phyloP scores from a whole-genome alignment of 202 grass and related monocot genomes.

The Saccharum hybrid region DNA sequence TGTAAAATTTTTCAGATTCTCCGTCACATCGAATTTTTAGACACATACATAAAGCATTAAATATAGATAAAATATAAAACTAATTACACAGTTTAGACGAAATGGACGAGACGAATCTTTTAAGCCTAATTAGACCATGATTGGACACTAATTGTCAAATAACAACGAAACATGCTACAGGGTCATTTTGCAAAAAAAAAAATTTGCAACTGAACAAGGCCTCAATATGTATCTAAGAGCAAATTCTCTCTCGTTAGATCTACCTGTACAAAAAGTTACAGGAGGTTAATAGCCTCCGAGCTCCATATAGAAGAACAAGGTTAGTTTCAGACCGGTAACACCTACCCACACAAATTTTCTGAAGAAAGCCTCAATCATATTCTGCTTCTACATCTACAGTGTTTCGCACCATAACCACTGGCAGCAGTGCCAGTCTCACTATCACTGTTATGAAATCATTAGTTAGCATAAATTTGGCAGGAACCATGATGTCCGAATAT shows the following conservation, averaged over 20 bases:
- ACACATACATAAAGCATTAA: no score
- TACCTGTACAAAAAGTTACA: neutral
- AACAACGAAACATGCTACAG: no score
- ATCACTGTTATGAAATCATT: conserved; percentile 37
- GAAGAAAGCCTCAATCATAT: neutral
- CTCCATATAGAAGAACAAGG: conserved; percentile 7
- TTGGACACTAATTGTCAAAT: no score
- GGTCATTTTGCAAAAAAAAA: no score
- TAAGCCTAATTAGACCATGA: no score
- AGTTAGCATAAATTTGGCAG: conserved; percentile 14
- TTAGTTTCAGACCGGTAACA: neutral
- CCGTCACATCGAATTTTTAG: no score
- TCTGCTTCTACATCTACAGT: neutral
- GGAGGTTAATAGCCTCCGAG: neutral
- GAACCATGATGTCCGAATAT: conserved; percentile 43
- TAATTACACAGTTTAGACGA: no score
- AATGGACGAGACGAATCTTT: no score
- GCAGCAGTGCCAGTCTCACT: conserved; percentile 15
- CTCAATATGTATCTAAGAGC: conserved; percentile 12
- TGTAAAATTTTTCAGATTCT: no score
- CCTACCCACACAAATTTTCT: neutral
- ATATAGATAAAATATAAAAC: no score
- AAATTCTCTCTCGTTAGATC: neutral
- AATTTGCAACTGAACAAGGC: no score
- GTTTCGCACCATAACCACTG: conserved; percentile 10